phyloP scores from a whole-genome alignment of 176 grass and related monocot genomes.

The Otatea glauca region DNA sequence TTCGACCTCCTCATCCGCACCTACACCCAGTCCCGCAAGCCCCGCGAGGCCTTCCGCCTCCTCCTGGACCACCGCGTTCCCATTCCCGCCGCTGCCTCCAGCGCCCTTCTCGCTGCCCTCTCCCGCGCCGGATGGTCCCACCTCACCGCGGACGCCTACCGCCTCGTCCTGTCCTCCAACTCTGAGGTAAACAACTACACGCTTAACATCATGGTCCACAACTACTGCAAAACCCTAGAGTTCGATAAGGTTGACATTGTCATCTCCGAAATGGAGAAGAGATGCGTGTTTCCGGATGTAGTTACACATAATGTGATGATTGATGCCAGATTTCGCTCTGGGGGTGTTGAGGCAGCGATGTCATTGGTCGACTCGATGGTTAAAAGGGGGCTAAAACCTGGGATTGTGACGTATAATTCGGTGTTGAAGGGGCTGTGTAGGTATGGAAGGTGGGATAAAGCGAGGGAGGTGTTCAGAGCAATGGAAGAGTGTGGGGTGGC shows the following conservation, averaged over 20 bases:
- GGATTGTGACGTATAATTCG: too few relatives aligned
- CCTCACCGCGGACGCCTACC: too few relatives aligned
- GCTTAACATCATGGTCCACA: constrained; percentile 93
- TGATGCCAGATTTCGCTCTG: constrained; percentile 63
- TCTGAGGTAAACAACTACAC: constrained; percentile 73
- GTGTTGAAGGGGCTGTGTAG: too few relatives aligned
- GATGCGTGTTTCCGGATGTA: constrained; percentile 73
- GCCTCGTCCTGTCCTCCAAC: background rate
- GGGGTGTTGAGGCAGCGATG: constrained; percentile 25
- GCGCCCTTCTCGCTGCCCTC: too few relatives aligned
- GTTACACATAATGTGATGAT: constrained; percentile 88
- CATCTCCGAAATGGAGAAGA: constrained; percentile 72
- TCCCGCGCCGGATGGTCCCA: too few relatives aligned
- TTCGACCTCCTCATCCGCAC: constrained; percentile 97
- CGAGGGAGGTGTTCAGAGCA: constrained; percentile 53
- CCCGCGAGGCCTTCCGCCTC: constrained; percentile 75
- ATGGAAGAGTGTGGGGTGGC: constrained; percentile 55
- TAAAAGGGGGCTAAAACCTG: too few relatives aligned
- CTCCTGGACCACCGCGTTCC: constrained; percentile 49
- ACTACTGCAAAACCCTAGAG: constrained; percentile 66
- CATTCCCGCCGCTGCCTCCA: too few relatives aligned
- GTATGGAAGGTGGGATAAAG: too few relatives aligned
- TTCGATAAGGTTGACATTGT: constrained; percentile 54
- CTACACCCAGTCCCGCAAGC: constrained; percentile 88
- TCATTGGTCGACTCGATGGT: too few relatives aligned